A percentile compares a stretch with the other conserved stretches of the same genome.
Evolutionary conservation across 2,329 filamentous ascomycete species (phyloP).

Genomic region (Thermomyces lanuginosus): DNA sequence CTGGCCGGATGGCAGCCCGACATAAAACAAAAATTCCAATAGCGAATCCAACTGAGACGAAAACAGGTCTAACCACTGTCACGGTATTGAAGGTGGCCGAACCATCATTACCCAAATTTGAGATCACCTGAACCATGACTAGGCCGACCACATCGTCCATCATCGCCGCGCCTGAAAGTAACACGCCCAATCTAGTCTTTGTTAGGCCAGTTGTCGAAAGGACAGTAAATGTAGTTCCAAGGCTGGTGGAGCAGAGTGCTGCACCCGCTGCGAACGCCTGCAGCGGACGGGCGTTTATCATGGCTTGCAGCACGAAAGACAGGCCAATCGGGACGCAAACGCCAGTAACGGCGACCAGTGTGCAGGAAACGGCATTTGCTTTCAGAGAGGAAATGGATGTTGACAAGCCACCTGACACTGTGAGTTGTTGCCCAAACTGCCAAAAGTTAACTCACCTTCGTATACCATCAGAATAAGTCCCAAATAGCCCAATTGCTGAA

Average conservation of each 20-base stretch:
- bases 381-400: constrained; percentile 39
- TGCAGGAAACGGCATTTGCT: constrained; percentile 45
- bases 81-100: constrained; percentile 11
- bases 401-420: constrained; percentile 32
- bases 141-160: constrained; percentile 67
- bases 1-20: constrained; percentile 9
- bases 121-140: constrained; percentile 61
- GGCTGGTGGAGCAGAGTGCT: constrained; percentile 55
- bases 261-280: constrained; percentile 59
- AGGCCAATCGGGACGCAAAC: constrained; percentile 47
- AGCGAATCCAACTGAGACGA: constrained; percentile 30
- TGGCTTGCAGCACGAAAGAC: constrained; percentile 42
- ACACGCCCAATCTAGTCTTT: constrained; percentile 40
- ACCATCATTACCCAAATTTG: constrained; percentile 38
- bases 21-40: constrained; percentile 15
- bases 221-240: constrained; percentile 55
- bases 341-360: constrained; percentile 48
- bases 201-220: constrained; percentile 43
- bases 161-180: constrained; percentile 59
- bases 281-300: constrained; percentile 35
- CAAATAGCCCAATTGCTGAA: constrained; percentile 54
- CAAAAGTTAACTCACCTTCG: constrained; percentile 35
- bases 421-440: background rate
- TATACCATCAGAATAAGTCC: constrained; percentile 58
- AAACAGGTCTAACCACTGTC: constrained; percentile 35